Base-by-base conservation (phyloP, 495 filamentous ascomycete genomes). In the Mycothermus thermophilus region DNA sequence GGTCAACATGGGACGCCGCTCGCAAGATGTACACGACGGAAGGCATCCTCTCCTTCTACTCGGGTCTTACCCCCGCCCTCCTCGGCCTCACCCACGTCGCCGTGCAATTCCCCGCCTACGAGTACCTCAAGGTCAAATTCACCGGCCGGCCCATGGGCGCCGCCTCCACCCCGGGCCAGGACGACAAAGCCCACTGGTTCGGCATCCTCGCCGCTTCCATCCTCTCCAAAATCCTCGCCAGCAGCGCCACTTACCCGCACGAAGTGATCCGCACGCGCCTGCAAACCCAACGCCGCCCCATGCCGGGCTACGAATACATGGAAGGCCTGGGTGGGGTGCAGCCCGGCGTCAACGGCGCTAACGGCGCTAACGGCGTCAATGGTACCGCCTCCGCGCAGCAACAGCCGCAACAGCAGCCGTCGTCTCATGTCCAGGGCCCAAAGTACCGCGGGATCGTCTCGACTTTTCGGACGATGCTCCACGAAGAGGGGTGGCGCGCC, bases 21-120 rank as follows among this genome's bases (percentile, higher is more conserved):
- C 75, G 77, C 30, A 93, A 94, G 58, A 99, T 99, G 90, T 96
- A 94, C 48, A 69, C 62, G 17, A 75, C 69, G 5, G 90, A 99
- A 62, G 90, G 90, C 20, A 56, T 96, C 18, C 57, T 73, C 1
- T 84, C 87, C 2, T 97, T 99, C 51, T 99, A 99, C 53, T 95
- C 92, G 0, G 90, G 90, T 16, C 77, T 99, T 13, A 79, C 83
- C 0, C 92, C 90, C 3, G 92, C 90, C 3, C 67, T 99, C 12
- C 69, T 99, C 12, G 90, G 90, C 8, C 67, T 99, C 32, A 82
- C 84, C 3, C 90, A 99, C 52, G 90, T 99, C 26, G 92, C 92
- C 12, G 86, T 99, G 18, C 90, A 99, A 59, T 99, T 99, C 47
- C 90, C 90, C 0, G 70, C 90, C 5, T 96, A 96, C 57, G 90